Evolutionary conservation across 2,329 filamentous ascomycete genomes (phyloP).

Genomic region (Rhinocladiella similis): DNA sequence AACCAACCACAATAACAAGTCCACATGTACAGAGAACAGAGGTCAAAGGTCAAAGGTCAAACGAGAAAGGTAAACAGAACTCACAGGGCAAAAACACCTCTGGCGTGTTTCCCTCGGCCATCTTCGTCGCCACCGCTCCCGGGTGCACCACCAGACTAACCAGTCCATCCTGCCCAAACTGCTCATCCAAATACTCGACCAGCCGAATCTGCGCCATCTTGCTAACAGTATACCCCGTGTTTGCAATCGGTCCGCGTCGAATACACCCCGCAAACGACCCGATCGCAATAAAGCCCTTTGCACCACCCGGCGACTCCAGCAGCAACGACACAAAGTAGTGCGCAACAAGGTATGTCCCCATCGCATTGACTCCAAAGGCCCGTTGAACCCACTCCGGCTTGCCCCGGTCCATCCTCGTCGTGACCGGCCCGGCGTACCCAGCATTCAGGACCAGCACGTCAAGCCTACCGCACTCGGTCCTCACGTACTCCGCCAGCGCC

Average conservation of each 20-base stretch:
- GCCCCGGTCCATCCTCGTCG: slow-evolving; percentile 36
- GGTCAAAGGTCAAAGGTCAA: neutral
- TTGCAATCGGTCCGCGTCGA: slow-evolving; percentile 41
- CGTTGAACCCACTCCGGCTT: slow-evolving; percentile 35
- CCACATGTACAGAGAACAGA: no score
- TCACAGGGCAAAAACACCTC: slow-evolving; percentile 25
- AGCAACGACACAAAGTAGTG: slow-evolving; percentile 38
- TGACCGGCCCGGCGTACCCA: slow-evolving; percentile 36
- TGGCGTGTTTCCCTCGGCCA: slow-evolving; percentile 34
- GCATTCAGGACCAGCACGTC: slow-evolving; percentile 33
- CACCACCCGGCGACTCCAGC: slow-evolving; percentile 30
- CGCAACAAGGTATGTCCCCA: slow-evolving; percentile 40
- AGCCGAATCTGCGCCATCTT: slow-evolving; percentile 41
- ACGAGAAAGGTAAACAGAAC: neutral
- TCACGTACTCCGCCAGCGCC: slow-evolving; percentile 24
- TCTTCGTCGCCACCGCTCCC: slow-evolving; percentile 38
- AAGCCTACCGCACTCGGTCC: slow-evolving; percentile 17
- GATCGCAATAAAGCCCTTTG: slow-evolving; percentile 36
- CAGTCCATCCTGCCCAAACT: slow-evolving; percentile 32
- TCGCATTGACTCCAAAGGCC: slow-evolving; percentile 39
- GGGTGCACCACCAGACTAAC: slow-evolving; percentile 38
- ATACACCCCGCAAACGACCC: slow-evolving; percentile 37
- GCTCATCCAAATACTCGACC: slow-evolving; percentile 41
- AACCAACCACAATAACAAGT: no score
- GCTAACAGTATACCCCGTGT: slow-evolving; percentile 39